These are phyloP conservation scores for Zostera marina DNA, from an alignment of 116 monocot genomes.

Conservation along the genomic window DNA sequence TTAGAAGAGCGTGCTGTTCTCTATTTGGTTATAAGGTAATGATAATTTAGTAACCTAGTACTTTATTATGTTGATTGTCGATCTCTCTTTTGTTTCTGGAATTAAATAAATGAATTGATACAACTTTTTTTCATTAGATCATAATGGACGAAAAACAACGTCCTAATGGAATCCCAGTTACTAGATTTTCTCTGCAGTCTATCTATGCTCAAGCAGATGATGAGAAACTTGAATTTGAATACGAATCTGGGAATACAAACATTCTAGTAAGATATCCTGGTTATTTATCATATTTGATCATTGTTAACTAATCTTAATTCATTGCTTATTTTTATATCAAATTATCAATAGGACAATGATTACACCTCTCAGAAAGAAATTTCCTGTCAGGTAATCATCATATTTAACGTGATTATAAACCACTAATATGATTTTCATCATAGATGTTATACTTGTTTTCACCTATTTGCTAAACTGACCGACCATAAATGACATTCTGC, in stretches of 20 bases:
- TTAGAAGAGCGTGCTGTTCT: constrained; percentile 90
- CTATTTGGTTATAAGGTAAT: constrained; percentile 98
- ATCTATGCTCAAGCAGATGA: constrained; percentile 88
- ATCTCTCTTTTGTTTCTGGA: not conserved
- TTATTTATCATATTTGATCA: not conserved
- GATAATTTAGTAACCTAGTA: not conserved
- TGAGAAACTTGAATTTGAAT: constrained; percentile 95
- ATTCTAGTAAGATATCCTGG: constrained; percentile 45
- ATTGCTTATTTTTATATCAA: constrained; percentile 4
- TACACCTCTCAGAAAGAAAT: constrained; percentile 76
- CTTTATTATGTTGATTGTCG: not conserved
- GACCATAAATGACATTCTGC: constrained; percentile 4
- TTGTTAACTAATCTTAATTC: not conserved
- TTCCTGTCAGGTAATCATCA: constrained; percentile 56
- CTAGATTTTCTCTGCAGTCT: constrained; percentile 73
- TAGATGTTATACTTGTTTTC: not conserved
- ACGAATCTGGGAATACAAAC: constrained; percentile 76
- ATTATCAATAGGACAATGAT: constrained; percentile 47
- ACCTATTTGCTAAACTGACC: not conserved
- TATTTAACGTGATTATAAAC: too few relatives aligned
- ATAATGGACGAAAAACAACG: constrained; percentile 93
- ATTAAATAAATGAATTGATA: not conserved
- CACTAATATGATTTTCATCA: not conserved
- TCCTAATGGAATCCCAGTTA: constrained; percentile 88
- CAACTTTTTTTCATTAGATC: constrained; percentile 30